Percentiles rank a stretch among this genome's conserved stretches.
These are phyloP conservation scores for Croton setiger DNA, from an alignment of 441 rosid genomes.

Conservation along the genomic window DNA sequence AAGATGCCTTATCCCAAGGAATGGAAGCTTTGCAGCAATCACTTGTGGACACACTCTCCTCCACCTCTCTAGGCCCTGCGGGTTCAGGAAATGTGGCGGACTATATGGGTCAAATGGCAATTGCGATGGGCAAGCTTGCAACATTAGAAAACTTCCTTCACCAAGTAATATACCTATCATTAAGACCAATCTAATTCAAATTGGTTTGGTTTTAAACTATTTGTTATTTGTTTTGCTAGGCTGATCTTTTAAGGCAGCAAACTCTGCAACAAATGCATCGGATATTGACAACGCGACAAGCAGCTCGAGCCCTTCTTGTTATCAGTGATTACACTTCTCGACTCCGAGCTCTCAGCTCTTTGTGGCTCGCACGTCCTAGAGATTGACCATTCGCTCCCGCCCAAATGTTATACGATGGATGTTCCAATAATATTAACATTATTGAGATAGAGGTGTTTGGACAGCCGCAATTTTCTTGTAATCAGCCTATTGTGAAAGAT, in stretches of 20 bases:
- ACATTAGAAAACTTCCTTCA: constrained; percentile 84
- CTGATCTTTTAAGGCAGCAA: constrained; percentile 87
- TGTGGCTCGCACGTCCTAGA: constrained; percentile 86
- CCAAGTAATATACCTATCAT: constrained; percentile 37
- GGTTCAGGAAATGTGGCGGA: constrained; percentile 71
- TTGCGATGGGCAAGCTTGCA: constrained; percentile 83
- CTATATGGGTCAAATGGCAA: constrained; percentile 93
- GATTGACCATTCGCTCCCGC: constrained; percentile 29
- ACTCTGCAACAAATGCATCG: constrained; percentile 86
- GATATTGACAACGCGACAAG: constrained; percentile 81
- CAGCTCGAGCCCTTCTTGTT: constrained; percentile 82
- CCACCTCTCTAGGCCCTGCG: constrained; percentile 56
- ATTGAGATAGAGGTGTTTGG: background rate
- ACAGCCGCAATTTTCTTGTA: background rate
- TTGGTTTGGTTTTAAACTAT: background rate
- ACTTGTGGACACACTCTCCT: constrained; percentile 71
- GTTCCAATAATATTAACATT: constrained; percentile 12
- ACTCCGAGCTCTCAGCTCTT: constrained; percentile 89
- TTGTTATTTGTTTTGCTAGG: constrained; percentile 37
- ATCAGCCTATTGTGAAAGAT: background rate
- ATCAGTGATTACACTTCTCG: constrained; percentile 71
- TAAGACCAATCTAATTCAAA: background rate
- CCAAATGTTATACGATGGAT: background rate
- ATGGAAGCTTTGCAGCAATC: constrained; percentile 96
- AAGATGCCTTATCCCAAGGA: constrained; percentile 95